Percentiles rank a stretch among this genome's conserved stretches.
Evolutionary conservation across 192 early-diverging fungal species (phyloP).

Genomic region (Coemansia sp.): DNA sequence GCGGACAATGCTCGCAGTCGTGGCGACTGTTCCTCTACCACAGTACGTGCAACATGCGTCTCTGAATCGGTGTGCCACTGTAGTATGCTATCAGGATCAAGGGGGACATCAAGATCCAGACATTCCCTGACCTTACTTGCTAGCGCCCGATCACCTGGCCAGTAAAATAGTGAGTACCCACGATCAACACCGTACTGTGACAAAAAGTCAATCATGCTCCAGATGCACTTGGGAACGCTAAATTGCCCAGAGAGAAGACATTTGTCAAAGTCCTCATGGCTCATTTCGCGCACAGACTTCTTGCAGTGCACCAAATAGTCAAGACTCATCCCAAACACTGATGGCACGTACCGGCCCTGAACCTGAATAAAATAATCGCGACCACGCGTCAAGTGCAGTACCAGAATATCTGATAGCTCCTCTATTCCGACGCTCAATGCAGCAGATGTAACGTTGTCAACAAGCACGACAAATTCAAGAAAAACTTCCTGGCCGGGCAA

Average conservation of each 20-base stretch:
- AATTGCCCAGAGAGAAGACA: conserved; percentile 37
- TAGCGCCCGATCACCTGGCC: conserved; percentile 59
- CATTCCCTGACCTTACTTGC: conserved; percentile 71
- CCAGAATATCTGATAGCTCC: conserved; percentile 53
- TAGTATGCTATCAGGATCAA: conserved; percentile 18
- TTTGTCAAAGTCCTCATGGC: conserved; percentile 45
- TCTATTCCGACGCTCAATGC: conserved; percentile 54
- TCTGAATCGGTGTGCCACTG: conserved; percentile 28
- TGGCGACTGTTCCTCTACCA: conserved; percentile 20
- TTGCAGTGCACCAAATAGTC: conserved; percentile 63
- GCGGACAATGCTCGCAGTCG: not conserved
- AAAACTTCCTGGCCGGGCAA: conserved; percentile 59
- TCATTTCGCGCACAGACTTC: conserved; percentile 57
- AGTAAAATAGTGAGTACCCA: conserved; percentile 34
- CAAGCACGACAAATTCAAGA: conserved; percentile 41
- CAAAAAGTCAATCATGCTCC: conserved; percentile 50
- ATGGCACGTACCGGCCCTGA: conserved; percentile 63
- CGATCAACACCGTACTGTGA: conserved; percentile 31
- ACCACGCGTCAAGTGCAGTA: conserved; percentile 76
- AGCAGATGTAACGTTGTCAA: conserved; percentile 53
- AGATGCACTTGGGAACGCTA: conserved; percentile 47
- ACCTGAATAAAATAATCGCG: conserved; percentile 84
- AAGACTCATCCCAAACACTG: conserved; percentile 73
- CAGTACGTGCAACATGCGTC: conserved; percentile 19
- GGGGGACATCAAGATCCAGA: conserved; percentile 64